These are phyloP conservation scores for Shiraia bambusicola DNA, from an alignment of 2,329 filamentous ascomycete species.

Conservation along the genomic window DNA sequence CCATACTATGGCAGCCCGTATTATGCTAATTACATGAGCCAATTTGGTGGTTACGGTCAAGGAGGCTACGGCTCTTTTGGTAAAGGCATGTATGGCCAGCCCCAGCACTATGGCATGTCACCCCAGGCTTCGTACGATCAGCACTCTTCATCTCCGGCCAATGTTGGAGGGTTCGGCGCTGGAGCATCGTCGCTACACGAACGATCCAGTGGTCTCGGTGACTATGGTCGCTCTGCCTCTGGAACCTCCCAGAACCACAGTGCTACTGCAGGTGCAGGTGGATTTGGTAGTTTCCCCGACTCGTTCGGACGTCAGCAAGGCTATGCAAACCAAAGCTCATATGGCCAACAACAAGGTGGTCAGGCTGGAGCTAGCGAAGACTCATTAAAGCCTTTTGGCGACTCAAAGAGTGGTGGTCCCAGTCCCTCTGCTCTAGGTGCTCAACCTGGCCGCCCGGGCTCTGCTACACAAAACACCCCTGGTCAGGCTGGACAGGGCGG, in stretches of 20 bases:
- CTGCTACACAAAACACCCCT: conserved; percentile 60
- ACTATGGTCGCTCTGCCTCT: conserved; percentile 62
- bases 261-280: conserved; percentile 51
- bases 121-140: conserved; percentile 60
- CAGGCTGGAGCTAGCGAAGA: conserved; percentile 56
- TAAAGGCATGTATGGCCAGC: conserved; percentile 64
- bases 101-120: conserved; percentile 61
- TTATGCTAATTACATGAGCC: conserved; percentile 64
- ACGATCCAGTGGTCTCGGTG: conserved; percentile 56
- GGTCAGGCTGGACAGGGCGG: conserved; percentile 55
- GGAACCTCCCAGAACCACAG: conserved; percentile 58
- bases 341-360: conserved; percentile 53
- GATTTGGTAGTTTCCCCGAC: conserved; percentile 58
- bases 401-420: conserved; percentile 58
- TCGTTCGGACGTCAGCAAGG: conserved; percentile 61
- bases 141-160: conserved; percentile 65
- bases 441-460: conserved; percentile 64
- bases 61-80: conserved; percentile 55
- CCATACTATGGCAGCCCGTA: conserved; percentile 65
- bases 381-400: conserved; percentile 58
- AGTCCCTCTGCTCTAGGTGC: conserved; percentile 59
- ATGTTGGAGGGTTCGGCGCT: conserved; percentile 54
- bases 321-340: conserved; percentile 54
- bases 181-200: conserved; percentile 47
- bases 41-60: conserved; percentile 58